A percentile compares a stretch with the other conserved stretches of the same genome.
Conservation (phyloP, 768 basidiomycete species). For the Amanita rimosa region DNA sequence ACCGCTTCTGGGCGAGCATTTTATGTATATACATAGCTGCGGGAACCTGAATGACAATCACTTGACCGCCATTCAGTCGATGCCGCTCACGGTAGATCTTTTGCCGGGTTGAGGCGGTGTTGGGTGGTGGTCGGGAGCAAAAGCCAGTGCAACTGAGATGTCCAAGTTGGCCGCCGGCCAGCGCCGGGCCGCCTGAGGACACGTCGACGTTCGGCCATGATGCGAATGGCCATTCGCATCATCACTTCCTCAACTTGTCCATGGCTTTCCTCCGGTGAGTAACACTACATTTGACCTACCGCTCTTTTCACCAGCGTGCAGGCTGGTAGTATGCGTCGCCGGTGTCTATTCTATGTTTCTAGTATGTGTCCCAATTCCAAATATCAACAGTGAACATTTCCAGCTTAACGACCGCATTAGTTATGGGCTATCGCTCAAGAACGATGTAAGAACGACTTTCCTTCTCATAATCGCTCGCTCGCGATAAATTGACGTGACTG, state of each 20-base stretch:
- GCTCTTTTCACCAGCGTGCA: slow-evolving; percentile 13
- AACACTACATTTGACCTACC: no score
- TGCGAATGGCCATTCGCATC: not conserved
- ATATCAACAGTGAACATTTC: not conserved
- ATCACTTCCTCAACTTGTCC: not conserved
- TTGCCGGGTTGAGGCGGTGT: no score
- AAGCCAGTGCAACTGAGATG: no score
- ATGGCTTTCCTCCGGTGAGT: slow-evolving; percentile 5
- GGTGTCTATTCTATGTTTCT: slow-evolving; percentile 95
- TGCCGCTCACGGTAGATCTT: no score
- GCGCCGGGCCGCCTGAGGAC: not conserved
- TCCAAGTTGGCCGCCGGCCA: no score
- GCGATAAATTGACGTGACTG: not conserved
- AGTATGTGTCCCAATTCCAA: slow-evolving; percentile 27
- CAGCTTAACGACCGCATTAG: slow-evolving; percentile 23
- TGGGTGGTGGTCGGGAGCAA: no score
- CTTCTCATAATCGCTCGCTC: not conserved
- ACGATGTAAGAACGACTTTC: slow-evolving; percentile 43
- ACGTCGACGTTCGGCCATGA: not conserved
- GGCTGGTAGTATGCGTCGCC: slow-evolving; percentile 63
- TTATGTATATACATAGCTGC: no score
- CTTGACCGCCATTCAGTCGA: no score
- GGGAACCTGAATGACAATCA: no score
- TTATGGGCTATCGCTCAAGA: slow-evolving; percentile 94
- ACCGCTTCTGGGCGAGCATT: no score